Evolutionary conservation across 805 yeast genomes (phyloP), one percentile per base, ranked within the genome.

Genomic region (Starmerella lactis-condensi): DNA sequence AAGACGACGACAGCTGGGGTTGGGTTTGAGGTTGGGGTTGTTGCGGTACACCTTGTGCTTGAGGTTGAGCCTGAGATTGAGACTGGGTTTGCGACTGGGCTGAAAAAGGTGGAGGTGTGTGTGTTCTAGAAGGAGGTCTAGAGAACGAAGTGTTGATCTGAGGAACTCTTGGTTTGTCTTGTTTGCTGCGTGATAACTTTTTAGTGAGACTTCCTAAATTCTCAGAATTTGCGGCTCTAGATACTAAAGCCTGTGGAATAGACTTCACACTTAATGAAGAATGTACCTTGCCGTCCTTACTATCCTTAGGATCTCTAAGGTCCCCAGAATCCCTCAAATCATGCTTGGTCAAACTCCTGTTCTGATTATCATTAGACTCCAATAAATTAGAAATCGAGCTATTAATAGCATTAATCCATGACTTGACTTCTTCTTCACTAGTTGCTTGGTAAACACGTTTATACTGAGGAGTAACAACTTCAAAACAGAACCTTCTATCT

Each of bases 381-480:
- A 67, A 61, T 23, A 65, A 64, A 9, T 41, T 33, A 22, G 53
- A 35, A 20, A 57, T 58, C 4, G 83, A 77, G 36, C 64, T 62
- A 31, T 63, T 65, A 26, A 79, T 58, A 3, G 72, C 64, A 33
- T 60, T 59, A 4, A 76, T 61, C 93, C 94, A 81, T 11, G 64
- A 53, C 18, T 64, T 61, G 42, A 75, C 57, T 37, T 79, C 93
- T 8, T 61, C 68, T 31, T 70, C 75, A 30, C 67, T 64, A 2
- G 72, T 62, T 0, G 85, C 78, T 50, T 82, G 93, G 45, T 75
- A 77, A 2, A 69, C 64, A 37, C 78, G 75, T 41, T 70, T 73
- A 17, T 75, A 76, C 12, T 58, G 52, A 1, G 82, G 73, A 0
- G 89, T 76, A 28, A 74, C 63, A 6, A 81, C 67, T 46, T 81